phyloP scores from a whole-genome alignment of 345 rosid genomes.

The Eucalyptus shirleyi region DNA sequence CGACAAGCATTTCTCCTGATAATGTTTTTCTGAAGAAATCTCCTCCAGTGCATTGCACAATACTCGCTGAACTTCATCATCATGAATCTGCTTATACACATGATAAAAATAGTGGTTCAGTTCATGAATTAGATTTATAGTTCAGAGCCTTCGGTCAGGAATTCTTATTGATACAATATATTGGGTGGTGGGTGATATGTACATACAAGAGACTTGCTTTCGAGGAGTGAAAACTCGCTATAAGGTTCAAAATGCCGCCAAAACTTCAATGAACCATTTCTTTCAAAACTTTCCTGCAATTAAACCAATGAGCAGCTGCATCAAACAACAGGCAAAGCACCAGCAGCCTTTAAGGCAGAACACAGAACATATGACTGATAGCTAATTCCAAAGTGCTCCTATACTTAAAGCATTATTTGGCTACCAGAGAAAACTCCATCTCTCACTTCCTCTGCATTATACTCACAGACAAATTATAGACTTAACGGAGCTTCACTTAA shows the following conservation, averaged over 20 bases:
- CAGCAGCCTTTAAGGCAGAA: not conserved
- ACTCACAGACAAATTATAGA: not conserved
- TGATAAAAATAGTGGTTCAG: not conserved
- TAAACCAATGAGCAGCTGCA: not conserved
- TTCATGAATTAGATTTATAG: not conserved
- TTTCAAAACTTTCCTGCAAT: slow-evolving; percentile 60
- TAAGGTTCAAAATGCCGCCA: slow-evolving; percentile 65
- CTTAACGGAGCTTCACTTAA: not conserved
- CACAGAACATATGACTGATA: not conserved
- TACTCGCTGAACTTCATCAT: slow-evolving; percentile 44
- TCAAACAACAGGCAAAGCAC: not conserved
- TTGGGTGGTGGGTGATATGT: not conserved
- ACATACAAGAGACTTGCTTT: slow-evolving; percentile 22
- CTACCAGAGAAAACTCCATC: not conserved
- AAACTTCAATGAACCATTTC: slow-evolving; percentile 38
- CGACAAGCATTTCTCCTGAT: slow-evolving; percentile 67
- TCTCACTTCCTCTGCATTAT: not conserved
- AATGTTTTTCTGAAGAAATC: slow-evolving; percentile 35
- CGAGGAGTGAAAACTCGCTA: slow-evolving; percentile 1
- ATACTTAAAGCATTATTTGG: not conserved
- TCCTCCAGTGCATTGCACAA: slow-evolving; percentile 64
- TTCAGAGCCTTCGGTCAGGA: not conserved
- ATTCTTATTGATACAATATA: not conserved
- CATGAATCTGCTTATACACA: slow-evolving; percentile 14
- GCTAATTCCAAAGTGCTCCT: not conserved